Evolutionary conservation across 148 eudicot species (phyloP).

Genomic region (Silene conica): DNA sequence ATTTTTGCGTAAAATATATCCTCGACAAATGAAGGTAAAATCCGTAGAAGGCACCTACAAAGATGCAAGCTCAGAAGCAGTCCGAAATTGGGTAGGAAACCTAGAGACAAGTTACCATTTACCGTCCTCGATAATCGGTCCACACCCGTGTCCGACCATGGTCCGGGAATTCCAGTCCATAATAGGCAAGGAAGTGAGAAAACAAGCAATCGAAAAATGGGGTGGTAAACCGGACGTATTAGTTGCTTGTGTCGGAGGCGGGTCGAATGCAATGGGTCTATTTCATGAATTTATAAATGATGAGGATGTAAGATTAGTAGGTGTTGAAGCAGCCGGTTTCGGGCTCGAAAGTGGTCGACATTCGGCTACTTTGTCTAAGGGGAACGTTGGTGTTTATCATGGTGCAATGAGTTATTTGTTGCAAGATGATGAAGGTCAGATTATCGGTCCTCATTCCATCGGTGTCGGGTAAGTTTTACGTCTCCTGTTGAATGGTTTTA

Average conservation of each 20-base stretch:
- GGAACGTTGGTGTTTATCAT: constrained; percentile 67
- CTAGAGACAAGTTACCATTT: constrained; percentile 37
- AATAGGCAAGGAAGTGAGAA: constrained; percentile 82
- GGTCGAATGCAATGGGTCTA: constrained; percentile 81
- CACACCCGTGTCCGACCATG: constrained; percentile 86
- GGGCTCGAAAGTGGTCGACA: constrained; percentile 63
- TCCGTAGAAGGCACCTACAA: constrained; percentile 47
- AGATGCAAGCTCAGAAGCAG: constrained; percentile 61
- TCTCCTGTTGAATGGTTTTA: neutral
- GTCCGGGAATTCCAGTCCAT: constrained; percentile 79
- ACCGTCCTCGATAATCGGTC: constrained; percentile 40
- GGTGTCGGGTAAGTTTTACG: constrained; percentile 51
- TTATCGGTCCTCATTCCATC: constrained; percentile 58
- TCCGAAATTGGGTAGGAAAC: constrained; percentile 35
- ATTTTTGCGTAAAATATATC: neutral
- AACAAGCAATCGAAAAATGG: constrained; percentile 73
- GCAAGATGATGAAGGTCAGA: constrained; percentile 79
- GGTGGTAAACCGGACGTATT: constrained; percentile 74
- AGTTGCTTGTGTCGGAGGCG: constrained; percentile 84
- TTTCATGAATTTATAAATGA: constrained; percentile 71
- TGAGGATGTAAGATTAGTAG: constrained; percentile 54
- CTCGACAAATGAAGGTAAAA: constrained; percentile 22
- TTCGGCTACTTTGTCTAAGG: constrained; percentile 59
- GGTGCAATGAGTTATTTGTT: constrained; percentile 73
- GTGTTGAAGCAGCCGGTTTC: constrained; percentile 66